These are phyloP conservation scores for Komagataella pastoris DNA, from an alignment of 805 yeast species.

Conservation along the genomic window DNA sequence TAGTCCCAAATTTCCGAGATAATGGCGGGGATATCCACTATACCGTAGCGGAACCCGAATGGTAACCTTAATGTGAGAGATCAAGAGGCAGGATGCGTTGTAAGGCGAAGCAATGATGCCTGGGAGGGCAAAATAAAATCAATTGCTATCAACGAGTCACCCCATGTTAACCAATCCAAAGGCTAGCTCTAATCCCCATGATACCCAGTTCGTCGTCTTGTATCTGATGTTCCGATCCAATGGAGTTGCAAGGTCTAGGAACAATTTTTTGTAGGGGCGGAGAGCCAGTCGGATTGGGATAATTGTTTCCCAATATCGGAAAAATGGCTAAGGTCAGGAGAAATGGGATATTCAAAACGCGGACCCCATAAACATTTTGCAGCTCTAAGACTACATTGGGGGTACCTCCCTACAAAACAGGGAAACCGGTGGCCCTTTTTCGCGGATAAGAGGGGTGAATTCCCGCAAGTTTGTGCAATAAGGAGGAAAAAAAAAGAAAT, in stretches of 20 bases:
- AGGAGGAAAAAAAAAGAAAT: neutral
- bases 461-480: neutral
- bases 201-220: too few species aligned
- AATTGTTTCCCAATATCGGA: neutral
- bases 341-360: neutral
- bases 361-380: neutral
- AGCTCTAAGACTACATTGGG: neutral
- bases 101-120: neutral
- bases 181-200: too few species aligned
- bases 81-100: neutral
- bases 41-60: neutral
- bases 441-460: neutral
- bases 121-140: neutral
- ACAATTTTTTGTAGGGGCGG: neutral
- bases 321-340: neutral
- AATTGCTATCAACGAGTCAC: neutral
- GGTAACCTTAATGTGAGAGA: neutral
- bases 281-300: neutral
- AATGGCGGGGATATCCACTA: neutral
- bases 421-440: neutral
- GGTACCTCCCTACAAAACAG: neutral
- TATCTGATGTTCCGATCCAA: neutral
- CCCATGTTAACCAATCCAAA: neutral
- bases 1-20: neutral
- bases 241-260: neutral